Conservation (phyloP, 139 green algal genomes). For the Chlorella sp. region DNA sequence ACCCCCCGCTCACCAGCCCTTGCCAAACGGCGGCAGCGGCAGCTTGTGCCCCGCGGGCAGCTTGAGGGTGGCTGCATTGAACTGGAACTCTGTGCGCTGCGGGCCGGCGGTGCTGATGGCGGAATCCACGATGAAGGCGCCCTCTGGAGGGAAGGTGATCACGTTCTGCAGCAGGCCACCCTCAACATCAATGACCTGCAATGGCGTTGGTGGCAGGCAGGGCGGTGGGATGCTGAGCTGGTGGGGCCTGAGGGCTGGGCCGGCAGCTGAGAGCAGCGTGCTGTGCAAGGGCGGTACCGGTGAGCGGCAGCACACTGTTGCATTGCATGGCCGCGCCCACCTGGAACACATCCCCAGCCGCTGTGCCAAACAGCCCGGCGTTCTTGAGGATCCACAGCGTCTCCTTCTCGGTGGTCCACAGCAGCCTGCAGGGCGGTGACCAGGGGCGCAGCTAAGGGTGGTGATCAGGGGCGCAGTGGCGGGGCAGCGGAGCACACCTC, state of each 20-base stretch:
- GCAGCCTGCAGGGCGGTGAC: constrained; percentile 46
- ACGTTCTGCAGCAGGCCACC: constrained; percentile 81
- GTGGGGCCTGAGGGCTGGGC: no score
- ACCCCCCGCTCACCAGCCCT: constrained; percentile 69
- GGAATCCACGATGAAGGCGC: constrained; percentile 85
- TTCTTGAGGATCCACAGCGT: constrained; percentile 89
- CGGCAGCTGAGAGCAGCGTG: no score
- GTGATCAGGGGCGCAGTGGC: no score
- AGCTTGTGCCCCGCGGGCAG: constrained; percentile 51
- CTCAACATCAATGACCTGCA: constrained; percentile 86
- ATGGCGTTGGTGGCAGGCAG: constrained; percentile 58
- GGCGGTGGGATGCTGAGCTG: no score
- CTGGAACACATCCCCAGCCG: constrained; percentile 56
- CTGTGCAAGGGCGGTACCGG: no score
- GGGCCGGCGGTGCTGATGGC: constrained; percentile 51
- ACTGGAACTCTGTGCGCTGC: constrained; percentile 77
- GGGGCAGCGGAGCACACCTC: no score
- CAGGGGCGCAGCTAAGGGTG: no score
- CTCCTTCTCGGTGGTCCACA: constrained; percentile 87
- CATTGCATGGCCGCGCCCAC: constrained; percentile 69
- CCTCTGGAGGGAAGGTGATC: constrained; percentile 89
- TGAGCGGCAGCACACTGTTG: no score
- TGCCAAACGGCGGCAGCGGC: constrained; percentile 79
- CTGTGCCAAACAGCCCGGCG: constrained; percentile 66
- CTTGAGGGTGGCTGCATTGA: constrained; percentile 70